A percentile compares a stretch with the other conserved stretches of the same genome.
phyloP scores from a whole-genome alignment of 192 early-diverging fungal species.

The Coemansia javaensis region DNA sequence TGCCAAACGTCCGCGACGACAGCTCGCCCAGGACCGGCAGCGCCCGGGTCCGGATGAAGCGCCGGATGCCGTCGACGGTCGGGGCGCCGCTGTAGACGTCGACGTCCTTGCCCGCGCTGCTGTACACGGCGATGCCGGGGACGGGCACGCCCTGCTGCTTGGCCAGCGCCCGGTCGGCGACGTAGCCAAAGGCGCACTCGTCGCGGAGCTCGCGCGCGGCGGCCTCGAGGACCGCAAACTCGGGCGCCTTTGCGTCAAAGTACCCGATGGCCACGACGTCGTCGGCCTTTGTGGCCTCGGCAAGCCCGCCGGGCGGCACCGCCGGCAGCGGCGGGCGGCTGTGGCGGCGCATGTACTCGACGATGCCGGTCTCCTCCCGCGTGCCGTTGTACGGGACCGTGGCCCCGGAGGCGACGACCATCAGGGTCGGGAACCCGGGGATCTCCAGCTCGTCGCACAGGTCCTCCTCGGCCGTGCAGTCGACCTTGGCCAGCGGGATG shows the following conservation, averaged over 20 bases:
- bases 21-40: conserved; percentile 89
- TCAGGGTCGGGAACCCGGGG: conserved; percentile 87
- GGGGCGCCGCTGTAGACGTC: conserved; percentile 58
- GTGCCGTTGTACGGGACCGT: conserved; percentile 74
- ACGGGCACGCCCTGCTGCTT: conserved; percentile 52
- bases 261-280: conserved; percentile 82
- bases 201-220: conserved; percentile 77
- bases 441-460: conserved; percentile 76
- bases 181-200: conserved; percentile 78
- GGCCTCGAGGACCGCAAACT: conserved; percentile 57
- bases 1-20: conserved; percentile 76
- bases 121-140: conserved; percentile 77
- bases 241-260: conserved; percentile 55
- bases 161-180: conserved; percentile 55
- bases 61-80: conserved; percentile 48
- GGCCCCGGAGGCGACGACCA: conserved; percentile 69
- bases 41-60: conserved; percentile 70
- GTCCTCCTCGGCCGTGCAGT: conserved; percentile 82
- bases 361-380: conserved; percentile 80
- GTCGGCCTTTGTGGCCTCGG: conserved; percentile 67
- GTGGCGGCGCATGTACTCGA: conserved; percentile 90
- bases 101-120: conserved; percentile 76
- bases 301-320: conserved; percentile 59
- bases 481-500: conserved; percentile 87
- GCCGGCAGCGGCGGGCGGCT: conserved; percentile 68